These are phyloP conservation scores for Cladophialophora exuberans DNA, from an alignment of 2,329 filamentous ascomycete genomes.

Conservation along the genomic window DNA sequence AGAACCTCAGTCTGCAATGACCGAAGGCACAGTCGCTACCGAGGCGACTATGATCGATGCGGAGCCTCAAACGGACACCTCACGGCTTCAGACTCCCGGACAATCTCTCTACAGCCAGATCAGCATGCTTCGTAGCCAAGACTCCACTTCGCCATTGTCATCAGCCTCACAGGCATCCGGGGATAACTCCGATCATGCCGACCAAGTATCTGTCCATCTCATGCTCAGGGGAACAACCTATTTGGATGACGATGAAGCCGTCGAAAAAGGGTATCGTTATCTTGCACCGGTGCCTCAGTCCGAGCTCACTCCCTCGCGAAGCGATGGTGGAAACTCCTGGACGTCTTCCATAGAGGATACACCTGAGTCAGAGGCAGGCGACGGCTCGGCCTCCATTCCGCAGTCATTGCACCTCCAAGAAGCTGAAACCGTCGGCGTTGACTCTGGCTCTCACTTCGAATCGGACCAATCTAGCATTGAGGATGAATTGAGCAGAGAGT, in stretches of 20 bases:
- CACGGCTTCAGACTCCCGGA: slow-evolving; percentile 38
- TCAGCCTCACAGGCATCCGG: slow-evolving; percentile 36
- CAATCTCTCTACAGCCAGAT: slow-evolving; percentile 53
- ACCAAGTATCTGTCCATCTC: slow-evolving; percentile 60
- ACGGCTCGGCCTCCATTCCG: background rate
- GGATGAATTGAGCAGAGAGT: slow-evolving; percentile 20
- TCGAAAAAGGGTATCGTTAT: slow-evolving; percentile 44
- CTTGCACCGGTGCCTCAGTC: slow-evolving; percentile 18
- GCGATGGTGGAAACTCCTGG: slow-evolving; percentile 29
- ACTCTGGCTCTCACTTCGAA: slow-evolving; percentile 14
- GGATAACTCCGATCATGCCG: slow-evolving; percentile 51
- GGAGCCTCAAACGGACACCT: slow-evolving; percentile 68
- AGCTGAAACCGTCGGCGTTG: background rate
- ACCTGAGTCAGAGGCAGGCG: slow-evolving; percentile 12
- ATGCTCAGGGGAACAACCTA: slow-evolving; percentile 55
- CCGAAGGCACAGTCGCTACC: slow-evolving; percentile 63
- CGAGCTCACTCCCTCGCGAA: slow-evolving; percentile 26
- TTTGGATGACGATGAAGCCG: slow-evolving; percentile 41
- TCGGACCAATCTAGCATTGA: slow-evolving; percentile 22
- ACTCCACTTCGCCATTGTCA: slow-evolving; percentile 44
- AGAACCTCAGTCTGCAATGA: slow-evolving; percentile 53
- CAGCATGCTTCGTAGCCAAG: slow-evolving; percentile 52
- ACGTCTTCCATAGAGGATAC: slow-evolving; percentile 31
- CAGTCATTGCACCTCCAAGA: background rate
- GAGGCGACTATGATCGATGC: slow-evolving; percentile 66